Conservation (phyloP, 225 moss, liverwort and hornwort species). For the Asterella californica region DNA sequence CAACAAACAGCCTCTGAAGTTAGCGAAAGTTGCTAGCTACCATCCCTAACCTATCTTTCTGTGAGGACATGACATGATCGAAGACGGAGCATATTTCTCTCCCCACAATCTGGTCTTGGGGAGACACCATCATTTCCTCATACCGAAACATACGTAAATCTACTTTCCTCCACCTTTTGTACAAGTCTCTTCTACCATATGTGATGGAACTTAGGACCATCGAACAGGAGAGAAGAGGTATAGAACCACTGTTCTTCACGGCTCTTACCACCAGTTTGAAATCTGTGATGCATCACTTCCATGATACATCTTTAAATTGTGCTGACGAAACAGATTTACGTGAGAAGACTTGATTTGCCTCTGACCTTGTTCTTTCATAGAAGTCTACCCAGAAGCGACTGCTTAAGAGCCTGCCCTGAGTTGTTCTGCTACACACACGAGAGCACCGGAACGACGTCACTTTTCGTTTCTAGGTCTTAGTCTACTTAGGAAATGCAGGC, state of each 20-base stretch:
- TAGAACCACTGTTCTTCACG: not conserved
- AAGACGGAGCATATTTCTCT: not conserved
- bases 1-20: not conserved
- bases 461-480: not conserved
- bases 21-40: not conserved
- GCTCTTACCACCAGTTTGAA: not conserved
- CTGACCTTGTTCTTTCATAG: not conserved
- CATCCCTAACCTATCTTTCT: not conserved
- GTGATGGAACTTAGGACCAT: not conserved
- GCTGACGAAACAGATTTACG: no score
- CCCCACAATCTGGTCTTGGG: not conserved
- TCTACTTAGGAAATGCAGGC: not conserved
- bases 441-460: not conserved
- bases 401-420: not conserved
- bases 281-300: not conserved
- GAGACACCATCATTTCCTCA: not conserved
- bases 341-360: not conserved
- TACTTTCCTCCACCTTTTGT: not conserved
- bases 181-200: not conserved
- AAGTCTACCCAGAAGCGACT: slow-evolving; percentile 1
- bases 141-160: no score
- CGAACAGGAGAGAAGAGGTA: not conserved
- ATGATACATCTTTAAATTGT: not conserved
- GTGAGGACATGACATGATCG: not conserved
- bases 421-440: not conserved